A percentile compares a stretch with the other conserved stretches of the same genome.
These are phyloP conservation scores for Coemansia sp. DNA, from an alignment of 192 early-diverging fungal genomes.

Conservation along the genomic window DNA sequence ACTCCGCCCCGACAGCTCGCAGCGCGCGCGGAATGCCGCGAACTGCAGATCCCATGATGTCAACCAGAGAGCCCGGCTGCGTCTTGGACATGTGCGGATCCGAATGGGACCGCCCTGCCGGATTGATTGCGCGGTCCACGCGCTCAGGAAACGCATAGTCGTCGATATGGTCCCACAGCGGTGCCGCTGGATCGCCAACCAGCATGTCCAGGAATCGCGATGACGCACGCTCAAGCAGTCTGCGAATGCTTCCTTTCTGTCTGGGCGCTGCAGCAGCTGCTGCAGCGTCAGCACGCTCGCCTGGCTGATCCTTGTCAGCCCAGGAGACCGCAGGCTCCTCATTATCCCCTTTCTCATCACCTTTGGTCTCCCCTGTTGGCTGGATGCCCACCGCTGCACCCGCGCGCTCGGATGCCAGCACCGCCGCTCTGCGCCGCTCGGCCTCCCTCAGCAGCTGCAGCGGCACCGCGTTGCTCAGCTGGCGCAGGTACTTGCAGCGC, in stretches of 20 bases:
- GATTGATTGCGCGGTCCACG: conserved; percentile 16
- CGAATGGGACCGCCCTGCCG: conserved; percentile 25
- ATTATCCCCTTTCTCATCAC: too few relatives aligned
- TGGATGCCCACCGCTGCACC: background rate
- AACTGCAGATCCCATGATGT: conserved; percentile 13
- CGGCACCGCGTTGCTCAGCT: conserved; percentile 33
- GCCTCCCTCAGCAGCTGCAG: conserved; percentile 51
- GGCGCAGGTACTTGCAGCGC: conserved; percentile 21
- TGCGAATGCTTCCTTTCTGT: conserved; percentile 12
- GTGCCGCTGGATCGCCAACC: conserved; percentile 37
- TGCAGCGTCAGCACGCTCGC: background rate
- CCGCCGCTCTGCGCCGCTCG: conserved; percentile 34
- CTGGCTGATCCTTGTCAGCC: background rate
- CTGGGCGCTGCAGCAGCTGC: too few relatives aligned
- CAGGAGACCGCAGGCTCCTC: background rate
- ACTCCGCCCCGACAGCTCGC: conserved; percentile 13
- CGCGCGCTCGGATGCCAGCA: conserved; percentile 11
- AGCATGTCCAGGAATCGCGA: conserved; percentile 24
- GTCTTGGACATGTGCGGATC: conserved; percentile 26
- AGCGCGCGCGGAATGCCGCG: conserved; percentile 17
- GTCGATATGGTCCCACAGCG: conserved; percentile 44
- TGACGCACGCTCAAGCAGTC: conserved; percentile 1
- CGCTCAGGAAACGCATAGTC: conserved; percentile 53
- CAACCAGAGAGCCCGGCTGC: conserved; percentile 41
- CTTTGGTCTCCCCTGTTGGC: background rate